phyloP scores from a whole-genome alignment of 2,329 filamentous ascomycete genomes.

The Zymoseptoria tritici region DNA sequence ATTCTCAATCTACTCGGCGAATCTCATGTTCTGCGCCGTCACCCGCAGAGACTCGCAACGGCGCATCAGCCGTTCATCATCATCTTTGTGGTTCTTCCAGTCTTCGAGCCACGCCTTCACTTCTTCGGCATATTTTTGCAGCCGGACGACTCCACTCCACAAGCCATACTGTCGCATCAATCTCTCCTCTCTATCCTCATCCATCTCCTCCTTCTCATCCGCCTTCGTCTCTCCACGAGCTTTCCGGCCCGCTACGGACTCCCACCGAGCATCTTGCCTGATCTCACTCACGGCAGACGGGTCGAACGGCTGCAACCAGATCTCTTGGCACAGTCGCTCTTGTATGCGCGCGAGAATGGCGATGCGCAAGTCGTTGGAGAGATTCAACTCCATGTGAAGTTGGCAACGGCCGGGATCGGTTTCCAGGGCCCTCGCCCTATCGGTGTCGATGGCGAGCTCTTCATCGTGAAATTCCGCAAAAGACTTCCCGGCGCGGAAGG shows the following conservation, averaged over 20 bases:
- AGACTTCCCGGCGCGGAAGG: constrained; percentile 9
- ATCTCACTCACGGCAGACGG: neutral
- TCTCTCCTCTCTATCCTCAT: neutral
- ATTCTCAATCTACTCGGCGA: neutral
- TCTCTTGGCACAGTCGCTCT: constrained; percentile 15
- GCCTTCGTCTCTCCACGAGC: neutral
- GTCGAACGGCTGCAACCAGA: constrained; percentile 8
- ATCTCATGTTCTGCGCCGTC: neutral
- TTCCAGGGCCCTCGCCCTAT: constrained; percentile 5
- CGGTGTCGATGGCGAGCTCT: constrained; percentile 11
- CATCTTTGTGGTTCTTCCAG: neutral
- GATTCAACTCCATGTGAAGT: constrained; percentile 3
- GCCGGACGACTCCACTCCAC: neutral
- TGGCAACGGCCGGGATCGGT: constrained; percentile 3
- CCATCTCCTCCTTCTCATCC: neutral
- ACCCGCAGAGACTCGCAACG: neutral
- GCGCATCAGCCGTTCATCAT: neutral
- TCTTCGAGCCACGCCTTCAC: neutral
- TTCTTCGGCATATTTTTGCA: neutral
- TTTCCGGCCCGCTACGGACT: neutral
- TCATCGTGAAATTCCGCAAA: constrained; percentile 18
- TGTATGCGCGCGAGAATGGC: constrained; percentile 15
- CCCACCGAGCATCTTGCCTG: neutral
- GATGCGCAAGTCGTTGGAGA: constrained; percentile 15
- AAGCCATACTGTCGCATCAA: neutral